phyloP scores from a whole-genome alignment of 2,329 filamentous ascomycete genomes.

The Fusarium sp. region DNA sequence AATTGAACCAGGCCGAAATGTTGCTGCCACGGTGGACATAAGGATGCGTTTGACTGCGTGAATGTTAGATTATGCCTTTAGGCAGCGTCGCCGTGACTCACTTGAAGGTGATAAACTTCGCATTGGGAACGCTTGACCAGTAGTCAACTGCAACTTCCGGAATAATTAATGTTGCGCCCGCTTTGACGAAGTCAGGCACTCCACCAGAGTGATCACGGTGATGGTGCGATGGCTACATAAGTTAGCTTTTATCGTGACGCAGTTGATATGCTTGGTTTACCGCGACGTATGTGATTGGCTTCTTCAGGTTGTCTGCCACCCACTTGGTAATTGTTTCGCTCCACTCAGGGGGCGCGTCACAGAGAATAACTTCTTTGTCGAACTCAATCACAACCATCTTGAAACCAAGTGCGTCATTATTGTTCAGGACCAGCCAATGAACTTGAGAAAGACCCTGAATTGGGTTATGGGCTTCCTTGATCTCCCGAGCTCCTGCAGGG shows the following conservation, averaged over 20 bases:
- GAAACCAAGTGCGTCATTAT: not conserved
- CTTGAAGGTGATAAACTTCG: constrained; percentile 26
- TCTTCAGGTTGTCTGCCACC: constrained; percentile 13
- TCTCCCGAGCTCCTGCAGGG: not conserved
- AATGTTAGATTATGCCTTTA: not conserved
- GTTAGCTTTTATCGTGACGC: accelerated
- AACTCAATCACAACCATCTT: constrained; percentile 35
- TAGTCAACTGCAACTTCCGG: constrained; percentile 18
- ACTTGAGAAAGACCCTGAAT: not conserved
- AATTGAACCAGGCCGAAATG: constrained; percentile 21
- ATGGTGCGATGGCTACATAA: constrained; percentile 23
- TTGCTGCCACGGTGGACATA: constrained; percentile 8
- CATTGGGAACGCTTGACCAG: constrained; percentile 14
- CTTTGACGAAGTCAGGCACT: constrained; percentile 4
- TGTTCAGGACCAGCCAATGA: constrained; percentile 26
- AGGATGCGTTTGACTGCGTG: constrained; percentile 15
- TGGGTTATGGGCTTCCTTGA: not conserved
- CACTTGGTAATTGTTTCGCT: constrained; percentile 16
- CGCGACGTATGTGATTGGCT: constrained; percentile 17
- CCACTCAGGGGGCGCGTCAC: constrained; percentile 20
- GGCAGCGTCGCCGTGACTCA: not conserved
- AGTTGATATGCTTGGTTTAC: not conserved
- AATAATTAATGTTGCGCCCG: constrained; percentile 12
- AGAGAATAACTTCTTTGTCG: constrained; percentile 25
- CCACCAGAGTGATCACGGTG: constrained; percentile 29